Percentiles rank a stretch among this genome's conserved stretches.
These are phyloP conservation scores for Lepraria neglecta DNA, from an alignment of 495 filamentous ascomycete genomes.

Conservation along the genomic window DNA sequence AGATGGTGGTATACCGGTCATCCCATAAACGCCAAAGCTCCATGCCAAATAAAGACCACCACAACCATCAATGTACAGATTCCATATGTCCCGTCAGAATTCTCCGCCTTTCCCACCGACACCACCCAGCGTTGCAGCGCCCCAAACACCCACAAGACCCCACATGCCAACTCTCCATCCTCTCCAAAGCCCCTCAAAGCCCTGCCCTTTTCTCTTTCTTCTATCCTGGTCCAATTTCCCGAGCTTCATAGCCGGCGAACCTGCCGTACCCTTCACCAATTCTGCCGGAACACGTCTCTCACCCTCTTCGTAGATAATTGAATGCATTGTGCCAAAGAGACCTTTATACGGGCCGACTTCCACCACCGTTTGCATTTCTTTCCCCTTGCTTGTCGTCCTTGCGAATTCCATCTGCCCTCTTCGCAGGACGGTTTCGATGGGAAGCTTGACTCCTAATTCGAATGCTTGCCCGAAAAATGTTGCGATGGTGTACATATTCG, in stretches of 20 bases:
- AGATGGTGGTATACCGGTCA: not conserved
- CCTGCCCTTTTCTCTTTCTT: constrained; percentile 63
- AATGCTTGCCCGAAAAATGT: constrained; percentile 67
- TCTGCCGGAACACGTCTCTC: constrained; percentile 30
- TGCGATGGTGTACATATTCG: constrained; percentile 67
- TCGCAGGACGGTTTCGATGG: constrained; percentile 84
- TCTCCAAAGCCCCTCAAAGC: constrained; percentile 75
- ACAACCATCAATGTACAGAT: not conserved
- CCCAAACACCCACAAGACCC: constrained; percentile 88
- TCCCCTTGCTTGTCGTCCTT: constrained; percentile 28
- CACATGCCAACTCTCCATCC: constrained; percentile 96
- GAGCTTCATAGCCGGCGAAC: constrained; percentile 19
- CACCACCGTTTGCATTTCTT: constrained; percentile 65
- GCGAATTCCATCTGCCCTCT: constrained; percentile 70
- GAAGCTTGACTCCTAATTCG: constrained; percentile 80
- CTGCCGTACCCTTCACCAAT: constrained; percentile 17
- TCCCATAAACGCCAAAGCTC: constrained; percentile 13
- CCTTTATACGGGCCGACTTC: constrained; percentile 69
- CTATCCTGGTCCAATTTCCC: constrained; percentile 35
- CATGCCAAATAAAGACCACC: not conserved
- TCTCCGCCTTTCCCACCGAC: constrained; percentile 44
- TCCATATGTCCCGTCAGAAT: constrained; percentile 36
- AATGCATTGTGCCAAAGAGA: constrained; percentile 79
- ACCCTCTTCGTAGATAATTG: constrained; percentile 79
- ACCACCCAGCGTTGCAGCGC: constrained; percentile 55